phyloP scores from a whole-genome alignment of 306 rosid genomes.

The Pyrus pyrifolia region DNA sequence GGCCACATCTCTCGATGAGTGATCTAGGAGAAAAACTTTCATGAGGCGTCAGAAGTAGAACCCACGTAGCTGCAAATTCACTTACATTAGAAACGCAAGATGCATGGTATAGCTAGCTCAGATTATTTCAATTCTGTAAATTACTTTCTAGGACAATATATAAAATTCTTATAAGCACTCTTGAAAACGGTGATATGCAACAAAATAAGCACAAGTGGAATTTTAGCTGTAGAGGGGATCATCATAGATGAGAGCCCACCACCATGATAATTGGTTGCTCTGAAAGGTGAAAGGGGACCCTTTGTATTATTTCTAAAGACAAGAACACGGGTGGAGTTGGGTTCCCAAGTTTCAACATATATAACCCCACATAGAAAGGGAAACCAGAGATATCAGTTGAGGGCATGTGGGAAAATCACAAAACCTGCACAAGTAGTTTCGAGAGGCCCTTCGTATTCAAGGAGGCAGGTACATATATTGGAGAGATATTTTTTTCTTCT shows the following conservation, averaged over 20 bases:
- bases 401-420: conserved; percentile 28
- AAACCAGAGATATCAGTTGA: not conserved
- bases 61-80: no score
- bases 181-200: conserved; percentile 16
- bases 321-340: conserved; percentile 42
- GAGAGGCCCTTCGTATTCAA: conserved; percentile 6
- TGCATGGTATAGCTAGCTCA: no score
- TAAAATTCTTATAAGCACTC: conserved; percentile 10
- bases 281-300: conserved; percentile 16
- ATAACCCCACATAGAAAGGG: conserved; percentile 10
- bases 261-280: not conserved
- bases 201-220: conserved; percentile 29
- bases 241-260: conserved; percentile 11
- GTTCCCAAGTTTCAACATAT: conserved; percentile 16
- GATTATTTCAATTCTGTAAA: no score
- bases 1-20: not conserved
- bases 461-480: not conserved
- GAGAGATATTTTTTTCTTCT: not conserved
- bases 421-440: not conserved
- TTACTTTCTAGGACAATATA: not conserved
- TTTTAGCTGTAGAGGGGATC: conserved; percentile 27
- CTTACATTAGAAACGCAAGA: no score
- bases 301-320: conserved; percentile 15
- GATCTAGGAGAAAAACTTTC: no score
- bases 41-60: no score